Evolutionary conservation across 768 basidiomycete genomes (phyloP), one percentile per base, ranked within the genome.

Genomic region (Mrakia hoshinonis): DNA sequence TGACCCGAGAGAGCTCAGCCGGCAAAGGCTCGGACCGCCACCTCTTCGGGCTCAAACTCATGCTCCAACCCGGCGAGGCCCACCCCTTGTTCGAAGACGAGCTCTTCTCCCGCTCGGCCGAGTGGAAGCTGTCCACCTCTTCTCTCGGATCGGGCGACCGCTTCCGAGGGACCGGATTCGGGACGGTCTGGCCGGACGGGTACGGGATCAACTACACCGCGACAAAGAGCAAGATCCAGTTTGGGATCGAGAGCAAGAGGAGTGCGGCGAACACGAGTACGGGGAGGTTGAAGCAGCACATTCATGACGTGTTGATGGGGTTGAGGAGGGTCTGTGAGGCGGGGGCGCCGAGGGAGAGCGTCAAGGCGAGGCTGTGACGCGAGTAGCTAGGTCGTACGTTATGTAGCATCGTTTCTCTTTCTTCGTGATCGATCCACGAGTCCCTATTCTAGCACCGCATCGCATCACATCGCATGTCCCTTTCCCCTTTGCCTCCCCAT

Each of bases 21-120:
- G 93, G 93, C 12, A 84, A 85, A 51, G 94, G 92, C 3, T 88
- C 91, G 75, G 94, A 97, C 76, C 85, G 93, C 26, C 93, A 96
- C 79, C 83, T 95, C n/a, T 86, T 94, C 74, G 92, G 91, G 7
- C 83, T 95, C 26, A 85, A 84, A 31, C 83, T 87, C 36, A 83
- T 91, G 79, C 81, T 92, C 10, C 73, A 78, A 24, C 80, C 84
- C 38, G 85, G 84, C 47, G 88, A 89, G 79, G 77, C 76, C 6
- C 82, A 87, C 64, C 76, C 83, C 0, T 78, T 96, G 7, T 90
- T 96, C 75, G 86, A 89, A 6, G 92, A 96, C 79, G 82, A 85
- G 48, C 77, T 91, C 12, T 95, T 90, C 80, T 80, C 81, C 26
- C 83, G 83, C 69, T 91, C 90, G 75, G 84, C 88, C 74, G 84